phyloP scores from a whole-genome alignment of 805 yeast species.

The Diddensiella transvaalensis region DNA sequence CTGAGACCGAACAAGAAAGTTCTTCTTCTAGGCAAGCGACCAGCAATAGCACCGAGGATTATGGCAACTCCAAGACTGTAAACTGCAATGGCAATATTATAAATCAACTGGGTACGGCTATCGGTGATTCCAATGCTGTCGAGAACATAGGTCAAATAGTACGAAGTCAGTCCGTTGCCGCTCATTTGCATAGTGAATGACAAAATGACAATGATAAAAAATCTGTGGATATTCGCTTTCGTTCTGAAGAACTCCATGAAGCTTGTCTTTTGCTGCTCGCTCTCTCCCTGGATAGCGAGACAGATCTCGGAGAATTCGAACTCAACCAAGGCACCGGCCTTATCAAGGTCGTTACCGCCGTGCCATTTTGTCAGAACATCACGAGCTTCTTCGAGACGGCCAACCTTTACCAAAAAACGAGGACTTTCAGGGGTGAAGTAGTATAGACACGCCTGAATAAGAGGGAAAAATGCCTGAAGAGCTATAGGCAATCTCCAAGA shows the following conservation, averaged over 20 bases:
- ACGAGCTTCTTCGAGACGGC: constrained; percentile 45
- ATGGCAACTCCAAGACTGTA: constrained; percentile 2
- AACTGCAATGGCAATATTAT: constrained; percentile 11
- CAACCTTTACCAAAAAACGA: constrained; percentile 44
- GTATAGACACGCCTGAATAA: constrained; percentile 49
- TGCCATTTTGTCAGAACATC: constrained; percentile 31
- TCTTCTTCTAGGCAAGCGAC: constrained; percentile 13
- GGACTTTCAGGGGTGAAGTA: constrained; percentile 38
- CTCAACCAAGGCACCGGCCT: constrained; percentile 8
- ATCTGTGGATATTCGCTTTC: constrained; percentile 10
- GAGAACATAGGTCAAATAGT: constrained; percentile 49
- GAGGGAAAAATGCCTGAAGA: constrained; percentile 58
- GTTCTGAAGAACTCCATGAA: constrained; percentile 9
- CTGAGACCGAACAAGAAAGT: constrained; percentile 13
- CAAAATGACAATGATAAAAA: constrained; percentile 6
- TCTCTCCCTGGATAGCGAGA: constrained; percentile 11
- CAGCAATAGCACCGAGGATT: constrained; percentile 13
- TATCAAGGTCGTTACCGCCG: constrained; percentile 22
- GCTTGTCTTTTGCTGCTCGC: constrained; percentile 2
- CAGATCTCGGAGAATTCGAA: constrained; percentile 14
- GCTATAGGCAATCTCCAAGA: constrained; percentile 77
- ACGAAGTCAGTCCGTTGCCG: constrained; percentile 24
- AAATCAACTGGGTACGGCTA: constrained; percentile 7
- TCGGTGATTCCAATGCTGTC: constrained; percentile 49
- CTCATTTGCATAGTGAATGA: constrained; percentile 13